Evolutionary conservation across 768 basidiomycete genomes (phyloP).

Genomic region (Hygrophoropsis aurantiaca): DNA sequence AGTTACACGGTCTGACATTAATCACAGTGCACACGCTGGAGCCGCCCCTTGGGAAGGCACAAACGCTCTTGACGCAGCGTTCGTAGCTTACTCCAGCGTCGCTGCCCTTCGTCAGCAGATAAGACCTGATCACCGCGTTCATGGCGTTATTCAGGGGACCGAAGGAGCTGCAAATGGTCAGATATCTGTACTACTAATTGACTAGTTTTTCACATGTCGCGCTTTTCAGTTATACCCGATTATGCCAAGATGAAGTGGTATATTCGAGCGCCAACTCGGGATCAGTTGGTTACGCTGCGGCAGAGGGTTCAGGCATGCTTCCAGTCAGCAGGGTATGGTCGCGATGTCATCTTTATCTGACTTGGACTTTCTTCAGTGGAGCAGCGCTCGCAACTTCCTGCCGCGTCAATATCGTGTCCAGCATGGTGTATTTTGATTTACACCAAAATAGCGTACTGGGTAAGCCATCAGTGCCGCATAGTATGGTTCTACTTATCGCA

Average conservation of each 20-base stretch:
- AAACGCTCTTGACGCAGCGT: conserved; percentile 87
- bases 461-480: conserved; percentile 23
- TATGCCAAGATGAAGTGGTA: conserved; percentile 75
- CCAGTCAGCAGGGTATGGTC: conserved; percentile 44
- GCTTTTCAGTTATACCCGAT: conserved; percentile 72
- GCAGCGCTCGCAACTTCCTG: conserved; percentile 66
- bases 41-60: conserved; percentile 82
- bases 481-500: conserved; percentile 2
- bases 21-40: conserved; percentile 71
- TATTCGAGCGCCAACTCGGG: conserved; percentile 64
- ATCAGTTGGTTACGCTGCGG: conserved; percentile 52
- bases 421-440: conserved; percentile 52
- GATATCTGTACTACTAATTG: conserved; percentile 13
- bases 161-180: conserved; percentile 71
- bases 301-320: conserved; percentile 71
- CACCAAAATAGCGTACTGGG: conserved; percentile 58
- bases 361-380: conserved; percentile 44
- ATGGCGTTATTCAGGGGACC: conserved; percentile 72
- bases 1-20: conserved; percentile 3
- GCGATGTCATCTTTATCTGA: conserved; percentile 7
- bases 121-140: conserved; percentile 75
- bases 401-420: conserved; percentile 43
- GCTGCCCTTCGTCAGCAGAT: conserved; percentile 86
- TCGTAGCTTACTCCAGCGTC: conserved; percentile 77
- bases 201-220: conserved; percentile 1